These are phyloP conservation scores for Rhizophora mangle DNA, from an alignment of 345 rosid genomes.

Conservation along the genomic window DNA sequence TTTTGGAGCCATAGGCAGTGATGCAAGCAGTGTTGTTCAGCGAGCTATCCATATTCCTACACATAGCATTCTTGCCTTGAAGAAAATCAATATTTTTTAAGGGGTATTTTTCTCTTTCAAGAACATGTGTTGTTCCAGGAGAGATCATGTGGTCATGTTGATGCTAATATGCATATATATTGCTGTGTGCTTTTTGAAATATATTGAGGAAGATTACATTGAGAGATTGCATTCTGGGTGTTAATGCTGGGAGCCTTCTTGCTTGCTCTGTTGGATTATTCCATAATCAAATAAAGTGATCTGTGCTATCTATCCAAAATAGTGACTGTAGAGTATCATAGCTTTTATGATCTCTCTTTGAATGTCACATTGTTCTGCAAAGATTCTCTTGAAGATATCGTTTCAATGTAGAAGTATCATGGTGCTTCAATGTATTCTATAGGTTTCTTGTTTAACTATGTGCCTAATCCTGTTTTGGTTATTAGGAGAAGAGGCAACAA, in stretches of 20 bases:
- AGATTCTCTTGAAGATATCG: neutral
- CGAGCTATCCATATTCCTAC: slow-evolving; percentile 91
- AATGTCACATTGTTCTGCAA: neutral
- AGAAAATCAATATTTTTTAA: slow-evolving; percentile 87
- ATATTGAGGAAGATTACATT: too few species aligned
- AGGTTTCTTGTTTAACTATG: neutral
- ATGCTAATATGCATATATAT: too few species aligned
- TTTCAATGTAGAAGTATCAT: slow-evolving; percentile 6
- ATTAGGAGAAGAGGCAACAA: slow-evolving; percentile 91
- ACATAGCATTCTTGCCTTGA: slow-evolving; percentile 80
- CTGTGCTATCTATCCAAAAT: neutral
- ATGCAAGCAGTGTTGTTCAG: slow-evolving; percentile 97
- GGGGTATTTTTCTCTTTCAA: slow-evolving; percentile 40
- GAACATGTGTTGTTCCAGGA: too few species aligned
- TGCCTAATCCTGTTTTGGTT: slow-evolving; percentile 10
- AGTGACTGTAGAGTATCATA: neutral
- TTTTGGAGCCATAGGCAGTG: slow-evolving; percentile 90
- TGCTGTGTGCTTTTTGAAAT: too few species aligned
- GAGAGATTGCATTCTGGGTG: neutral
- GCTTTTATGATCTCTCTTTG: neutral
- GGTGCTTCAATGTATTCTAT: neutral
- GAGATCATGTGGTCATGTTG: too few species aligned
- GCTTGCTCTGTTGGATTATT: neutral
- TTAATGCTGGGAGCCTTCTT: neutral
- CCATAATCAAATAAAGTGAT: neutral